A percentile compares a stretch with the other conserved stretches of the same genome.
Conservation (phyloP, 768 basidiomycete genomes). For the Lactifluus rugatus region DNA sequence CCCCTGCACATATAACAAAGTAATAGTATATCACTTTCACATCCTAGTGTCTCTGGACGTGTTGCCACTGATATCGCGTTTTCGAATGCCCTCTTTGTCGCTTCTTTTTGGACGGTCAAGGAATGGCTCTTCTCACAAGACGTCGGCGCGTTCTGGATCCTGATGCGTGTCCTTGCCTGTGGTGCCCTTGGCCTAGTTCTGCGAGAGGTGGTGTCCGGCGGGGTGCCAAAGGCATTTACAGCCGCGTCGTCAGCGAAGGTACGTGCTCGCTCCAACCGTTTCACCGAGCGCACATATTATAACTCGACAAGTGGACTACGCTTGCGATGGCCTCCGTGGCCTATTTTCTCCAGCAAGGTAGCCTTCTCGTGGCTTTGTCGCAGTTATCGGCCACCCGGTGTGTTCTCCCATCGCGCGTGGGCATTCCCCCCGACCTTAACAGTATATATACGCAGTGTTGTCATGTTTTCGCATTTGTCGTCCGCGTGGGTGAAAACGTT, state of each 20-base stretch:
- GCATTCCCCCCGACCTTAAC: not conserved
- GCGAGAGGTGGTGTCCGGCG: conserved; percentile 49
- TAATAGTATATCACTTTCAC: not conserved
- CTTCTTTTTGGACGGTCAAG: conserved; percentile 53
- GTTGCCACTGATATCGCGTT: conserved; percentile 36
- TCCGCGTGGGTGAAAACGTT: conserved; percentile 53
- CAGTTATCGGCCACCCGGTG: conserved; percentile 61
- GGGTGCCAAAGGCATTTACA: conserved; percentile 41
- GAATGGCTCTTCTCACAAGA: conserved; percentile 58
- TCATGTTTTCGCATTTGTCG: conserved; percentile 62
- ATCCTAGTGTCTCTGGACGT: conserved; percentile 11
- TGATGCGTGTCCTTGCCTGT: conserved; percentile 62
- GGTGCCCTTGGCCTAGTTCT: conserved; percentile 56
- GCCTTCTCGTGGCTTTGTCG: conserved; percentile 58
- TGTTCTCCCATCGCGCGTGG: conserved; percentile 15
- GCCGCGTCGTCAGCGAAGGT: conserved; percentile 41
- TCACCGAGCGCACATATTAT: not conserved
- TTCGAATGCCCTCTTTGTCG: conserved; percentile 54
- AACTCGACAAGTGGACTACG: conserved; percentile 49
- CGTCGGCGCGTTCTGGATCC: conserved; percentile 66
- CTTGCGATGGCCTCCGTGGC: conserved; percentile 57
- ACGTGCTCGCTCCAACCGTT: conserved; percentile 19
- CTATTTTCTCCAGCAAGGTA: conserved; percentile 58
- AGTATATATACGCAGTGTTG: conserved; percentile 36
- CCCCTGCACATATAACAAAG: not conserved